Conservation (phyloP, 2,329 filamentous ascomycete species). For the Phialocephala sp. region DNA sequence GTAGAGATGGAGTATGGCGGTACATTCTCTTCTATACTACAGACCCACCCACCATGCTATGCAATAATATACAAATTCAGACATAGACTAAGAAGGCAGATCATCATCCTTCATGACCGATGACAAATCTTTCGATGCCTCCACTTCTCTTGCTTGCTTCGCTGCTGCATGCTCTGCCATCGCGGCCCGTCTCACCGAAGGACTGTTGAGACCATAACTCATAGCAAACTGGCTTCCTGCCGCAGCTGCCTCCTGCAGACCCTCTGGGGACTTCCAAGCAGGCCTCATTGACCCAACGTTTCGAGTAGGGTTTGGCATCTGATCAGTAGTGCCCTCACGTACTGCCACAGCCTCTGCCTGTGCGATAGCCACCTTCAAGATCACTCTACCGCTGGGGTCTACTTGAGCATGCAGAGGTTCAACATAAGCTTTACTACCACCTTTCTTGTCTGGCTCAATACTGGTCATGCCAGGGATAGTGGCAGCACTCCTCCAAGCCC, state of each 20-base stretch:
- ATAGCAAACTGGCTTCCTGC: not conserved
- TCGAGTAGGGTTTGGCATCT: conserved; percentile 15
- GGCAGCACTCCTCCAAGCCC: not conserved
- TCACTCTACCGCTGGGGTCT: conserved; percentile 39
- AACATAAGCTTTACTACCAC: conserved; percentile 42
- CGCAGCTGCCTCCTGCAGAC: not conserved
- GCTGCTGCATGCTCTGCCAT: not conserved
- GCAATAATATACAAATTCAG: conserved; percentile 10
- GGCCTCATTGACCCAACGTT: not conserved
- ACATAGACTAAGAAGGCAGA: not conserved
- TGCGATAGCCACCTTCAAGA: conserved; percentile 35
- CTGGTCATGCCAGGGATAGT: conserved; percentile 29
- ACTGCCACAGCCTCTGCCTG: conserved; percentile 39
- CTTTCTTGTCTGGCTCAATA: conserved; percentile 40
- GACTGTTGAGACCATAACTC: not conserved
- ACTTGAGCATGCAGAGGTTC: conserved; percentile 37
- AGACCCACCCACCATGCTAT: conserved; percentile 14
- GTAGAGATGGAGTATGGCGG: not conserved
- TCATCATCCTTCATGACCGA: conserved; percentile 3
- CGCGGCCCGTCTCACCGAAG: not conserved
- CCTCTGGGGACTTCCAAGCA: not conserved
- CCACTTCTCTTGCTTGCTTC: not conserved
- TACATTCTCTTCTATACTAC: conserved; percentile 15
- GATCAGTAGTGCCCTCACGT: conserved; percentile 33
- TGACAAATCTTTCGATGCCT: not conserved